Base-by-base conservation (phyloP, 1,284 basidiomycete genomes). In the Irpex sp. region DNA sequence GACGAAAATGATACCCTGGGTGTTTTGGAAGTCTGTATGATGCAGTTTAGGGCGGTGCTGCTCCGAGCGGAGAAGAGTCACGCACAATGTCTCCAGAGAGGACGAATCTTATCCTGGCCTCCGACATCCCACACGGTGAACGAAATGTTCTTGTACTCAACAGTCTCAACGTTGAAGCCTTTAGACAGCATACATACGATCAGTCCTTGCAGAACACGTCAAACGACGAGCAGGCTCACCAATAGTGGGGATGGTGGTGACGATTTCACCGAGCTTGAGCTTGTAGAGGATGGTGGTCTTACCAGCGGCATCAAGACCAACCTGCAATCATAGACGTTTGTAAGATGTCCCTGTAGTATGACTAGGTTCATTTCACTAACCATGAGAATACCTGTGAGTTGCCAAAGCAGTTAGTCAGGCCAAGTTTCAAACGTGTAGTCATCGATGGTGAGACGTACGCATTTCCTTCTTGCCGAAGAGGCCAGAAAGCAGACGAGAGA, bases 401-500 rank as follows among this genome's bases (percentile, higher is more conserved):
- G 73, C 66, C 58, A 59, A 64, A 65, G 49, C 58, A 54, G 68
- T 70, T 60, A 70, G 69, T 49, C 54, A 53, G 49, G 58, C 62
- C 65, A 65, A 67, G 68, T 63, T 61, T 59, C 57, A 62, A 47
- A 63, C 60, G 70, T 70, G 67, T 66, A 68, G 68, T 63, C 69
- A 70, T 63, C 65, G 70, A 69, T 68, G 68, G 68, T 63, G 67
- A 68, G 67, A 68, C 94, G 77, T 79, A 96, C 97, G 95, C 96
- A 99, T 98, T 82, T 99, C 97, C 86, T 93, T 97, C 87, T 98
- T 98, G 81, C 97, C 97, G 74, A 99, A 96, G 77, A 99, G 86
- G 77, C 86, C 87, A 65, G 87, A 85, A 74, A 97, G 87, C 61
- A 95, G 82, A 73, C 80, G 85, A 70, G 94, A 96, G 72, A 96